Evolutionary conservation across 108 stramenopile species (phyloP).

Genomic region (Skeletonema costatum): DNA sequence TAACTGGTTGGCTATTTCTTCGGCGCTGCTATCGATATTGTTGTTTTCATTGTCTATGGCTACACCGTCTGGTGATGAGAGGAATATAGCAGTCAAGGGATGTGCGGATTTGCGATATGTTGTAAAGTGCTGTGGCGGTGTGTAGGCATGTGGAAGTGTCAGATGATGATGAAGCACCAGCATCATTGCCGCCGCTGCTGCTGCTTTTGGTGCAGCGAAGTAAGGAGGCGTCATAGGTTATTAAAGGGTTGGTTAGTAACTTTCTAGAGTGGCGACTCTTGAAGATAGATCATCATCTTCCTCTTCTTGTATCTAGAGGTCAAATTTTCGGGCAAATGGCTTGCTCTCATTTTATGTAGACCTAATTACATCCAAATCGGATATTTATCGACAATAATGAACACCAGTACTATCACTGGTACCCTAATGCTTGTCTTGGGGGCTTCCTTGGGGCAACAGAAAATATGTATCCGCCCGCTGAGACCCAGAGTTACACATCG

Average conservation of each 20-base stretch:
- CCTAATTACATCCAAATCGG: background rate
- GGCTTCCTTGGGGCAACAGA: background rate
- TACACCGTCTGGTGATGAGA: background rate
- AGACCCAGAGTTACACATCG: no score
- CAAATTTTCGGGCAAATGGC: background rate
- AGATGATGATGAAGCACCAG: background rate
- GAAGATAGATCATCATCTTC: no score
- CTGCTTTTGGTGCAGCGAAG: background rate
- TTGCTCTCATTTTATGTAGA: background rate
- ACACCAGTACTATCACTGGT: background rate
- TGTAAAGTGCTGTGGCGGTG: background rate
- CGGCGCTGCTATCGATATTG: constrained; percentile 4
- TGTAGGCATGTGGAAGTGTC: background rate
- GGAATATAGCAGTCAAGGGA: background rate
- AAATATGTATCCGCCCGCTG: no score
- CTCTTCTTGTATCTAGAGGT: no score
- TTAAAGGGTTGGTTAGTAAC: background rate
- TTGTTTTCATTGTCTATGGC: background rate
- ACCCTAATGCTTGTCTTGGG: background rate
- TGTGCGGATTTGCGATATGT: background rate
- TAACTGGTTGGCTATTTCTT: constrained; percentile 41
- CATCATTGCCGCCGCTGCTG: background rate
- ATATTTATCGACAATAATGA: background rate
- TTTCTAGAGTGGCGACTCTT: no score
- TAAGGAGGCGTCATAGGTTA: background rate